Evolutionary conservation across 495 filamentous ascomycete species (phyloP), one percentile per base, ranked within the genome.

Genomic region (Letharia lupina): DNA sequence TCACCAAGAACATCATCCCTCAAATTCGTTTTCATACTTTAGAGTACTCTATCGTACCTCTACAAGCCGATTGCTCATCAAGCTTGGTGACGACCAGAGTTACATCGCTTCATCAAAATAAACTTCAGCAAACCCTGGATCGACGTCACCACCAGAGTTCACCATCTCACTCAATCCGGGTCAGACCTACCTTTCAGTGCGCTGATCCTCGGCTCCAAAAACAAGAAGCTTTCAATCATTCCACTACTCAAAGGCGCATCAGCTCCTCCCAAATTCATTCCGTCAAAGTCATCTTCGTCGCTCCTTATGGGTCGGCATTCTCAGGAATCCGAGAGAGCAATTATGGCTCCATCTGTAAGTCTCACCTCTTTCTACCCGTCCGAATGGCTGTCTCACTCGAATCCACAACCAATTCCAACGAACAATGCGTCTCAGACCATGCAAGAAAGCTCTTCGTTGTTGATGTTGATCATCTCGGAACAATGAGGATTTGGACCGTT

Each of bases 291-390:
- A 40, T 41, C 54, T 45, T 47, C 35, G 9, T 47, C 20, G 20
- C 54, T 60, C 37, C 15, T 20, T 16, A 48, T 78, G 70, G 88
- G 89, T 79, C 54, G 54, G 0, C 85, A 85, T 65, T 91, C 88
- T 13, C 76, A 91, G 4, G 89, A 91, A 54, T 91, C 88, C 13
- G 83, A 87, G 62, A 82, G 87, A 66, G 88, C 89, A 50, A 91
- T 91, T 72, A 90, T 91, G 87, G 81, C 86, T 20, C 83, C 85
- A 12, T 89, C 86, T 62, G 88, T 91, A 84, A 73, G 87, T 82
- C 50, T 41, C 39, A 45, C 23, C 40, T 52, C 9, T 41, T 1
- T 60, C 35, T 35, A 3, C 50, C 48, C 54, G 50, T 63, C 35
- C 10, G 23, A 35, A 37, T 9, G 5, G 6, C 54, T 37, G 54